A percentile compares a stretch with the other conserved stretches of the same genome.
Evolutionary conservation across 306 rosid genomes (phyloP).

Genomic region (Citrullus mucosospermus): DNA sequence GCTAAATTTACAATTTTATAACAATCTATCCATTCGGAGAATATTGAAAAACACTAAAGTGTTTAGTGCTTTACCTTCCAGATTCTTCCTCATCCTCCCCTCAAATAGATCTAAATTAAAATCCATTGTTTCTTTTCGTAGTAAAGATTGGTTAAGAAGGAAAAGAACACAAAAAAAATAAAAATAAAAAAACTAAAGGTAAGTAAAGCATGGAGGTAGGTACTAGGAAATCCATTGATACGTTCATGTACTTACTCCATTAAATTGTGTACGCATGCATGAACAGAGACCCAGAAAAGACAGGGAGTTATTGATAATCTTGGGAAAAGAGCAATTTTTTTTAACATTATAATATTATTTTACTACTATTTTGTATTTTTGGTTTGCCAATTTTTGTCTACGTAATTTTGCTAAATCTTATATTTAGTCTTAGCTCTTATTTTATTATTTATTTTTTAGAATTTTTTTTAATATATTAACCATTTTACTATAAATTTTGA

Average conservation of each 20-base stretch:
- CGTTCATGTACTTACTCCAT: background rate
- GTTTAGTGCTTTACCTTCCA: background rate
- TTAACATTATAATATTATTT: too few species aligned
- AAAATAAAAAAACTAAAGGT: background rate
- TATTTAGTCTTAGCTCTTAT: too few species aligned
- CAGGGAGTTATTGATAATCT: background rate
- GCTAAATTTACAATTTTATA: too few species aligned
- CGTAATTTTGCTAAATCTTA: too few species aligned
- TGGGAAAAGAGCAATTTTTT: background rate
- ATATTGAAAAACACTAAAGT: background rate
- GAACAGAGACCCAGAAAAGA: background rate
- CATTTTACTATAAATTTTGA: too few species aligned
- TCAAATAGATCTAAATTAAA: background rate
- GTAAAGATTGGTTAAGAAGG: background rate
- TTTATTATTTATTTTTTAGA: too few species aligned
- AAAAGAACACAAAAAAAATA: background rate
- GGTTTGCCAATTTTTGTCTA: too few species aligned
- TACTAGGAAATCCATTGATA: conserved; percentile 5
- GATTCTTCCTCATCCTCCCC: background rate
- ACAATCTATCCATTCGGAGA: background rate
- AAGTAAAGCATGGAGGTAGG: background rate
- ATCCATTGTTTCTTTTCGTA: background rate
- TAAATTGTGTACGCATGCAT: background rate
- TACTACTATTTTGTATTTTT: too few species aligned
- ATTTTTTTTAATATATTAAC: too few species aligned